Percentiles rank a stretch among this genome's conserved stretches.
These are phyloP conservation scores for Fusarium veterinarium DNA, from an alignment of 2,329 filamentous ascomycete genomes.

Conservation along the genomic window DNA sequence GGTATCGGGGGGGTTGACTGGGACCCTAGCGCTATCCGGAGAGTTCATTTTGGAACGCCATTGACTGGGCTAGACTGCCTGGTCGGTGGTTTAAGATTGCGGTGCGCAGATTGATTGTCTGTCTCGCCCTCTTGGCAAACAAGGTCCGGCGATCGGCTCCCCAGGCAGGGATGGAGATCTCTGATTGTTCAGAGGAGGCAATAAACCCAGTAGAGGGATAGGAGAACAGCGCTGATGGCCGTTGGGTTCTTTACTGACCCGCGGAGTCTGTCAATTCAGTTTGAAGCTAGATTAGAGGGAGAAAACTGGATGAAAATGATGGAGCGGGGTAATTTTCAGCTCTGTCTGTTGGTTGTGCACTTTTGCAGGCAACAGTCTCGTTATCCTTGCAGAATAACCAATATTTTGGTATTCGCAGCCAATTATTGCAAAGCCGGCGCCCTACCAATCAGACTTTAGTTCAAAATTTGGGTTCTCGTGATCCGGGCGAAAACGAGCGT, in stretches of 20 bases:
- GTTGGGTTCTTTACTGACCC: rapidly evolving
- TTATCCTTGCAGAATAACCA: not conserved
- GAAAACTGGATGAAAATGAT: too few relatives aligned
- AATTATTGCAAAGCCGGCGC: not conserved
- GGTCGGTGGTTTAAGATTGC: rapidly evolving
- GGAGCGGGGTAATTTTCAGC: not conserved
- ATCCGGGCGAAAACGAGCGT: too few relatives aligned
- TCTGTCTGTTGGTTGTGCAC: not conserved
- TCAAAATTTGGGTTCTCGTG: too few relatives aligned
- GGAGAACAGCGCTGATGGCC: rapidly evolving
- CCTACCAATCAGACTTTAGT: too few relatives aligned
- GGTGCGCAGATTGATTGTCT: too few relatives aligned
- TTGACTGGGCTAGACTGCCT: rapidly evolving
- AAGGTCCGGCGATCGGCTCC: not conserved
- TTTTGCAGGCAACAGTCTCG: not conserved
- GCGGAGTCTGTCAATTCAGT: rapidly evolving
- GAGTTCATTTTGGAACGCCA: rapidly evolving
- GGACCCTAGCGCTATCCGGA: too few relatives aligned
- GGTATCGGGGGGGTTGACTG: too few relatives aligned
- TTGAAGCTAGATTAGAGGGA: too few relatives aligned
- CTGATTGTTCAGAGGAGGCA: rapidly evolving
- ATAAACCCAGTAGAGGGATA: rapidly evolving
- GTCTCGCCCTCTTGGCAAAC: rapidly evolving
- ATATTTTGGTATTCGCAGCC: not conserved
- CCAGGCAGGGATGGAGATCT: rapidly evolving